Base-by-base conservation (phyloP, 345 rosid genomes). In the Syzygium oleosum region DNA sequence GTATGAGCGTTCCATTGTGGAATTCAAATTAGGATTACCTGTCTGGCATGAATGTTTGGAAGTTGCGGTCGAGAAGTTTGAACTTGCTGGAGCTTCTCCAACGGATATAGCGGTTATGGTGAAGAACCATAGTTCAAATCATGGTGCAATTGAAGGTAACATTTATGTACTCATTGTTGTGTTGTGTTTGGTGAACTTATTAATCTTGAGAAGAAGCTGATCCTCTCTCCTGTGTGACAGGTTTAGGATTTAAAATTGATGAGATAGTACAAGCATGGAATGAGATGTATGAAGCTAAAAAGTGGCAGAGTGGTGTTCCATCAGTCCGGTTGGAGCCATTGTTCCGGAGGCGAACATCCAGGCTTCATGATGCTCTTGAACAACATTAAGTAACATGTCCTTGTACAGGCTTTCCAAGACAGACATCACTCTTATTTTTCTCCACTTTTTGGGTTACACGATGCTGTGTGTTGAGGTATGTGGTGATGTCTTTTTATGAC, bases 1-100 rank as follows among this genome's bases (percentile, higher is more conserved):
- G n/a, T 97, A 95, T 49, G 98, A 97, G 92, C 92, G 96, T 34
- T 96, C 99, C 19, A 89, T 94, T 73, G 94, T 96, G 92, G 99
- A 98, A 91, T 96, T 89, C 92, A 97, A 94, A 88, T 85, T 96
- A 53, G 99, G 91, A 78, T 84, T 94, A 87, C 98, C 96, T 23
- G 86, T 88, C 54, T 98, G 99, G 98, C 91, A 90, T 79, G 96
- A 95, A 89, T 93, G 92, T 89, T 87, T 96, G 91, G 98, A 95
- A 89, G 95, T 92, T 84, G 97, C 98, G 54, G 73, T 94, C 17
- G 96, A 96, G 95, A 96, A 94, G 90, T 95, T 95, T 90, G 96
- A 94, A 88, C 93, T 91, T 84, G 95, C 96, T 84, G 99, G 95
- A 88, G 94, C 95, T 90, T 92, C 95, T 87, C 90, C 90, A 29